Evolutionary conservation across 83 land plant genomes (phyloP), one percentile per base, ranked within the genome.

Genomic region (Picea abies): DNA sequence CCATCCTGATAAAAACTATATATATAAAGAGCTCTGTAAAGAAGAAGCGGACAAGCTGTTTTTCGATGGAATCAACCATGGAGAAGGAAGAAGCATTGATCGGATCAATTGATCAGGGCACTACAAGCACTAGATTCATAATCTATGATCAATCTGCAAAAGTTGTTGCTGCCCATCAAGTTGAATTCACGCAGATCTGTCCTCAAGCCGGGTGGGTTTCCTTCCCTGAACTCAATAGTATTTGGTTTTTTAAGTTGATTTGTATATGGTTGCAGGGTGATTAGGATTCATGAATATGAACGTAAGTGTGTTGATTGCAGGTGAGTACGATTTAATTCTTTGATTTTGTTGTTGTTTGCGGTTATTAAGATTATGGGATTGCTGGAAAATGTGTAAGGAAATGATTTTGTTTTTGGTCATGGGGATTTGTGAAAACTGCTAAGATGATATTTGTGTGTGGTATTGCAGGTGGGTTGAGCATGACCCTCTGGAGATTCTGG

Each of bases 381-480:
- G 20, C 19, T 47, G 8, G 16, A 76, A 23, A 22, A 12, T 9
- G 6, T 56, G 29, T 52, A 3, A n/a, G 2, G 23, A n/a, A 76
- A 41, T 11, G 9, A 19, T 0, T 4, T 5, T 76, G n/a, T 52
- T 25, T 22, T 2, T 56, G 14, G 3, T 76, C 9, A n/a, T 20
- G 78, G 60, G 5, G 14, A 52, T 56, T 76, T 56, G 12, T 76
- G 79, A 56, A 15, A 41, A 3, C 41, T 35, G n/a, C 83, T 79
- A 10, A 32, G 41, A 52, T 29, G 14, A 2, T 67, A 16, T 81
- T 39, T 84, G 32, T 29, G 4, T 29, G 16, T 5, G n/a, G 63
- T 81, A 52, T 81, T 85, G 78, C 80, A 97, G 99, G 84, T 96
- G 99, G 99, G 99, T 96, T 85, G 99, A 98, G 89, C 99, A 98